A percentile compares a stretch with the other conserved stretches of the same genome.
Conservation (phyloP, 371 early-diverging fungal genomes). For the Gilbertella persicaria region DNA sequence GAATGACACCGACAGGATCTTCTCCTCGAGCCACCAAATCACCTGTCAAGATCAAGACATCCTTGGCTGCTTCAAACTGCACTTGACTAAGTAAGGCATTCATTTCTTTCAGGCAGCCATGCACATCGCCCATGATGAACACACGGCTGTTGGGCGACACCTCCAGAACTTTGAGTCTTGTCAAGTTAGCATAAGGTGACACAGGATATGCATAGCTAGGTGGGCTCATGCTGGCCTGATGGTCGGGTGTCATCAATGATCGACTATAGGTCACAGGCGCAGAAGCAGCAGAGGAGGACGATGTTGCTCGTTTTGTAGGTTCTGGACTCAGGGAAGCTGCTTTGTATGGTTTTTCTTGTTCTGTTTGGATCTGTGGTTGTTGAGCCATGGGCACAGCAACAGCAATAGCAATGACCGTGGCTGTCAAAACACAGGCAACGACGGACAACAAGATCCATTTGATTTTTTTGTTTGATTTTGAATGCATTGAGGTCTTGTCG, state of each 20-base stretch:
- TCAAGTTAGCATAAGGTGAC: constrained; percentile 43
- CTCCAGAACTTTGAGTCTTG: constrained; percentile 9
- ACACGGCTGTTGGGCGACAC: constrained; percentile 35
- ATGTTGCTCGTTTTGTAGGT: not conserved
- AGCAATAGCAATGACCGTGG: not conserved
- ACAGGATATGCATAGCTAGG: constrained; percentile 20
- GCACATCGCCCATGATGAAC: constrained; percentile 73
- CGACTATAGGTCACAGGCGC: not conserved
- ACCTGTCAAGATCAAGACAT: constrained; percentile 65
- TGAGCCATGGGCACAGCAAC: not conserved
- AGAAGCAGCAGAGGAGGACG: not conserved
- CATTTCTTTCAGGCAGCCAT: constrained; percentile 62
- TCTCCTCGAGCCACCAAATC: constrained; percentile 71
- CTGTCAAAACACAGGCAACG: not conserved
- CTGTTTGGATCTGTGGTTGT: not conserved
- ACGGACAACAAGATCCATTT: constrained; percentile 1
- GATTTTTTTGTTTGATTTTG: not conserved
- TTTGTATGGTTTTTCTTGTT: not conserved
- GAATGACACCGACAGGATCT: constrained; percentile 59
- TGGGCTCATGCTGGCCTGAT: not conserved
- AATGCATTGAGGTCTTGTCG: not conserved
- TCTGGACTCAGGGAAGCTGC: not conserved
- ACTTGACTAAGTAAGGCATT: constrained; percentile 48
- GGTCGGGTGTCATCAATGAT: not conserved
- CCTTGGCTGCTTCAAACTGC: constrained; percentile 35